Evolutionary conservation across 495 filamentous ascomycete genomes (phyloP).

Genomic region (Penicillium cinerascens): DNA sequence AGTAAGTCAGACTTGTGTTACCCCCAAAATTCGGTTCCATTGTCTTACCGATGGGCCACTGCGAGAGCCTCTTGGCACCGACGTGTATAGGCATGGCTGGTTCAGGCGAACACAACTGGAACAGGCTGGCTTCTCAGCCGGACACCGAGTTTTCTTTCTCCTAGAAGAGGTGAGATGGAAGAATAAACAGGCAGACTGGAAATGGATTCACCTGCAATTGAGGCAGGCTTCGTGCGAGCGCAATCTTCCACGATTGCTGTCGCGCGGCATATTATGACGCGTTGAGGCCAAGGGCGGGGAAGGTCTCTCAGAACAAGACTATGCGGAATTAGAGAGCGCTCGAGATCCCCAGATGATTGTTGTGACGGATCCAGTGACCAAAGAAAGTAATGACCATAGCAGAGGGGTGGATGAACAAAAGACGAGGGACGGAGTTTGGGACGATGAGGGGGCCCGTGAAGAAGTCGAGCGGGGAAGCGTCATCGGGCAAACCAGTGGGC

Average conservation of each 20-base stretch:
- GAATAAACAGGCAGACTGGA: background rate
- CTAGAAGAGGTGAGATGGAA: slow-evolving; percentile 17
- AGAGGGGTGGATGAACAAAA: background rate
- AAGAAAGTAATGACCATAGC: background rate
- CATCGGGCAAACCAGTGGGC: background rate
- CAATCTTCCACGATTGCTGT: slow-evolving; percentile 37
- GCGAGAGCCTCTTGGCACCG: slow-evolving; percentile 21
- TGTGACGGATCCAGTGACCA: background rate
- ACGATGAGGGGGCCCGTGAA: background rate
- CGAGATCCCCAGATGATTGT: background rate
- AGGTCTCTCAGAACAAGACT: background rate
- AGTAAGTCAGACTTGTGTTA: slow-evolving; percentile 13
- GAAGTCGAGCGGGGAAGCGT: background rate
- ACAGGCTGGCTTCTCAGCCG: slow-evolving; percentile 44
- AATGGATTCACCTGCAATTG: slow-evolving; percentile 37
- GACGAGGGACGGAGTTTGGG: background rate
- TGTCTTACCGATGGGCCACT: slow-evolving; percentile 34
- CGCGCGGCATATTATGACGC: slow-evolving; percentile 30
- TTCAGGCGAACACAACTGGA: slow-evolving; percentile 44
- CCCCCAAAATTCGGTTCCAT: background rate
- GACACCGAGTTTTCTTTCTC: slow-evolving; percentile 47
- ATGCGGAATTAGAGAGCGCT: background rate
- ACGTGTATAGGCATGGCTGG: slow-evolving; percentile 41
- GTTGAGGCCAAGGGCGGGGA: background rate
- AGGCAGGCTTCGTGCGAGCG: slow-evolving; percentile 47